Percentiles rank a stretch among this genome's conserved stretches.
Conservation (phyloP, 148 eudicot species). For the Rheum nobile region DNA sequence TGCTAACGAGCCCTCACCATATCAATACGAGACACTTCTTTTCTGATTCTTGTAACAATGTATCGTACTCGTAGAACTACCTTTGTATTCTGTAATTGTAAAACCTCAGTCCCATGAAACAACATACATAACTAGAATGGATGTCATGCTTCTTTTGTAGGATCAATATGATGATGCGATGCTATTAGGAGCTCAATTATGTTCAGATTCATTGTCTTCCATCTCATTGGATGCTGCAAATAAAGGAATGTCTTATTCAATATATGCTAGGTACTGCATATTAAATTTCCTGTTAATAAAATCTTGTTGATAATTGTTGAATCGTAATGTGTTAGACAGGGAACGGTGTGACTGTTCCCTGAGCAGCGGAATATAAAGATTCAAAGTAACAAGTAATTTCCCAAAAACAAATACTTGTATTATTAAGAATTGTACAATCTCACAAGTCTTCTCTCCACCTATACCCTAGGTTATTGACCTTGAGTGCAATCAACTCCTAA, state of each 20-base stretch:
- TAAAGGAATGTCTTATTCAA: conserved; percentile 51
- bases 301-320: too few species aligned
- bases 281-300: too few species aligned
- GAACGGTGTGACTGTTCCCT: too few species aligned
- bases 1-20: not conserved
- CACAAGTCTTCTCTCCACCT: too few species aligned
- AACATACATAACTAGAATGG: not conserved
- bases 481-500: too few species aligned
- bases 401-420: too few species aligned
- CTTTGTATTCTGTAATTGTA: not conserved
- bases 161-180: conserved; percentile 96
- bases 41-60: not conserved
- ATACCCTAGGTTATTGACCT: too few species aligned
- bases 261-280: conserved; percentile 62
- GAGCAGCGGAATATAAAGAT: too few species aligned
- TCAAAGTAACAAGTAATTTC: too few species aligned
- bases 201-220: conserved; percentile 80
- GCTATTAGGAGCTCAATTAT: conserved; percentile 88
- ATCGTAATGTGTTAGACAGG: too few species aligned
- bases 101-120: not conserved
- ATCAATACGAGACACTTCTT: not conserved
- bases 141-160: conserved; percentile 23
- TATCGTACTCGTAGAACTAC: not conserved
- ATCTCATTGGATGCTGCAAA: conserved; percentile 49
- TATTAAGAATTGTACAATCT: too few species aligned